Conservation (phyloP, 2,329 filamentous ascomycete species). For the Karstenula rhodostoma region DNA sequence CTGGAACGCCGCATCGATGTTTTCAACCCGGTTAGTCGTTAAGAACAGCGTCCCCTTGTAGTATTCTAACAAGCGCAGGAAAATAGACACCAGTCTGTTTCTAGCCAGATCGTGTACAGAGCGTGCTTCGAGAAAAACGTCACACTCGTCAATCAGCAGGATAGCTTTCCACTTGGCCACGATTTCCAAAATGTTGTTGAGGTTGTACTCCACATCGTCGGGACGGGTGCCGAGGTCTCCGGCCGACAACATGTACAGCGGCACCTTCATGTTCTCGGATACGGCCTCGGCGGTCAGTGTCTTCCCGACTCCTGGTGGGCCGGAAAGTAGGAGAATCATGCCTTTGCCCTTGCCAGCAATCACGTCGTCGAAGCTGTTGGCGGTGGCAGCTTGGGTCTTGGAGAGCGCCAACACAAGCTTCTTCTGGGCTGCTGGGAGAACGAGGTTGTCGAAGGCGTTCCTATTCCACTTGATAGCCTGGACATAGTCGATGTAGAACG, state of each 20-base stretch:
- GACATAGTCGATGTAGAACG: slow-evolving; percentile 34
- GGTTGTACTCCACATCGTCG: slow-evolving; percentile 51
- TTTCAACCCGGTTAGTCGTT: background rate
- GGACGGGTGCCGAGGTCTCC: slow-evolving; percentile 59
- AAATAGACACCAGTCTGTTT: slow-evolving; percentile 37
- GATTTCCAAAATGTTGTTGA: slow-evolving; percentile 58
- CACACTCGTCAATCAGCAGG: slow-evolving; percentile 61
- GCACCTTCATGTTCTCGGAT: slow-evolving; percentile 59
- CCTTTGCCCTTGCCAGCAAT: slow-evolving; percentile 42
- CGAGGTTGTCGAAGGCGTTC: slow-evolving; percentile 37
- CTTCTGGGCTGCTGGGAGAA: slow-evolving; percentile 38
- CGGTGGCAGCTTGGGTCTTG: slow-evolving; percentile 28
- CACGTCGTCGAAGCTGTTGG: slow-evolving; percentile 37
- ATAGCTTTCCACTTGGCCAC: slow-evolving; percentile 59
- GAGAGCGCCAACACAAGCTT: slow-evolving; percentile 39
- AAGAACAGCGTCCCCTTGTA: slow-evolving; percentile 39
- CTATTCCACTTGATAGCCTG: slow-evolving; percentile 40
- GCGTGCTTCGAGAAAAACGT: slow-evolving; percentile 40
- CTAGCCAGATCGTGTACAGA: slow-evolving; percentile 31
- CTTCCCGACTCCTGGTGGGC: slow-evolving; percentile 1
- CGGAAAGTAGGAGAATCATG: slow-evolving; percentile 4
- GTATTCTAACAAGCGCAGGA: slow-evolving; percentile 30
- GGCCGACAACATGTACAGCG: slow-evolving; percentile 58
- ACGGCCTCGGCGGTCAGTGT: slow-evolving; percentile 6
- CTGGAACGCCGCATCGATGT: slow-evolving; percentile 3